These are phyloP conservation scores for Daldinia vernicosa DNA, from an alignment of 495 filamentous ascomycete species.

Conservation along the genomic window DNA sequence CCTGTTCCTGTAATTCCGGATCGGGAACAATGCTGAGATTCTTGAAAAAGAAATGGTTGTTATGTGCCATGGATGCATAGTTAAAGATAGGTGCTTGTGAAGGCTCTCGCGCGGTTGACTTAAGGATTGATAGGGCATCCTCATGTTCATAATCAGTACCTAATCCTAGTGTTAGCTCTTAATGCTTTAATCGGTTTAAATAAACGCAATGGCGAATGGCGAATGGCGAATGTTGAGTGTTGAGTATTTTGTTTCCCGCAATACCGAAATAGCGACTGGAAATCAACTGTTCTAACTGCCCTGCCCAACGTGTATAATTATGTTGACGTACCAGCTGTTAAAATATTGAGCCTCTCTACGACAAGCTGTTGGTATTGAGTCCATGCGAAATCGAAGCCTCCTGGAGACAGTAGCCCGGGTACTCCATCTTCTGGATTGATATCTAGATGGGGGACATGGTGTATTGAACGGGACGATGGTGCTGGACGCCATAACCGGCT, in stretches of 20 bases:
- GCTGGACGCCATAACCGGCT: slow-evolving; percentile 39
- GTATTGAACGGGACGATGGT: slow-evolving; percentile 46
- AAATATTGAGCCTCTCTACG: slow-evolving; percentile 75
- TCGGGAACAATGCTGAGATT: slow-evolving; percentile 39
- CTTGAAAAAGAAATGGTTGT: slow-evolving; percentile 95
- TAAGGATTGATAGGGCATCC: slow-evolving; percentile 70
- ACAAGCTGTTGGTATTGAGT: slow-evolving; percentile 79
- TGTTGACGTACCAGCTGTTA: slow-evolving; percentile 71
- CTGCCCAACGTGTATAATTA: not conserved
- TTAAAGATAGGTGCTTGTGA: slow-evolving; percentile 85
- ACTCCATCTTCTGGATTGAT: slow-evolving; percentile 67
- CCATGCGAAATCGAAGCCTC: slow-evolving; percentile 80
- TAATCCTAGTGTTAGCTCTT: slow-evolving; percentile 36
- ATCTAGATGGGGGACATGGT: slow-evolving; percentile 67
- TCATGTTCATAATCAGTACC: slow-evolving; percentile 67
- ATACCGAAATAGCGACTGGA: not conserved
- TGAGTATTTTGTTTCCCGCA: not conserved
- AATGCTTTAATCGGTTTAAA: not conserved
- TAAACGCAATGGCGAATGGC: not conserved
- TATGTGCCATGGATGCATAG: slow-evolving; percentile 92
- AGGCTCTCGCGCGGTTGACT: slow-evolving; percentile 81
- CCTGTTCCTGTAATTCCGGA: not conserved
- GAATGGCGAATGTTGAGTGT: too few relatives aligned
- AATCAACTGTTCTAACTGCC: not conserved
- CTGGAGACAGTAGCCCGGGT: slow-evolving; percentile 69